Base-by-base conservation (phyloP, 2,329 filamentous ascomycete species). In the Macrophomina tecta region DNA sequence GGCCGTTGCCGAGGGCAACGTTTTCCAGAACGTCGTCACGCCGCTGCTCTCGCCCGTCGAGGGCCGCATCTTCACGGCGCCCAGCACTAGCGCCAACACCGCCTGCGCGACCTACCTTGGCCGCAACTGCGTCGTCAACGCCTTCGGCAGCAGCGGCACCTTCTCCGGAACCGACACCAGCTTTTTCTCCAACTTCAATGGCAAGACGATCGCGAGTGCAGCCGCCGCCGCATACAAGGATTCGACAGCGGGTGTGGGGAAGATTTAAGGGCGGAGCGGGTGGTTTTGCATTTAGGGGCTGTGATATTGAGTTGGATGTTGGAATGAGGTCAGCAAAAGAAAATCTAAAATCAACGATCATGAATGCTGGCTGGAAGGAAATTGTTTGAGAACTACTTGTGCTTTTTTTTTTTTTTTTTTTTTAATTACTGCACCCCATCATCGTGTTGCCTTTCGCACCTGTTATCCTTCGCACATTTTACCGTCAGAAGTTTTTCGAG, bases 1-100 rank as follows among this genome's bases (percentile, higher is more conserved):
- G 69, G 81, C 86, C 51, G 79, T 88, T 18, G 83, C 83, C 2
- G 86, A 88, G 77, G 86, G 86, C 42, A 87, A 86, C 71, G 77
- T 85, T 52, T 88, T 87, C 80, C 82, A 86, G 75, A 84, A 86
- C 70, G 81, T 88, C 65, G 73, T 76, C 16, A 77, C 78, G 28
- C 74, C 80, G 23, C 72, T 77, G 65, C 75, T 83, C 55, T 78
- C 83, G 28, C 78, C 82, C 67, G 75, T 79, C 63, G 69, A 72
- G 16, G 82, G 81, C 8, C 68, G 78, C 68, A 70, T 82, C 55
- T 83, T 82, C 70, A 69, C 74, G 0, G 75, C 77, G 6, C 58
- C 58, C 5, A 49, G 45, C 45, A 68, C 77, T 14, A 73, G 67
- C 56, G 74, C 78, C 40, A 82, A 81, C 72, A 70, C 76, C n/a